phyloP scores from a whole-genome alignment of 768 basidiomycete species.

The Agrocybe pediades region DNA sequence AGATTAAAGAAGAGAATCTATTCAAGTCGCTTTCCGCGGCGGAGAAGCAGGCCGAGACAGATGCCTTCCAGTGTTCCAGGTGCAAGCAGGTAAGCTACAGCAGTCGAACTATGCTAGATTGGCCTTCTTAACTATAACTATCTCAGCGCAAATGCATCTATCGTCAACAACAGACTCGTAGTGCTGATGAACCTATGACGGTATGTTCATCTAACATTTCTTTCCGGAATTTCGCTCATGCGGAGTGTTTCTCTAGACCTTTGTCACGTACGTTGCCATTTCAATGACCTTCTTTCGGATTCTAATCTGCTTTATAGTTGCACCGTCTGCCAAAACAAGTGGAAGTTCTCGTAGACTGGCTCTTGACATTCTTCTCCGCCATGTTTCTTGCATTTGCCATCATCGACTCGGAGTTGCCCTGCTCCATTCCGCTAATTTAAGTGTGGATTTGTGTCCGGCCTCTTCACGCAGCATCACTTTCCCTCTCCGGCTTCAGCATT shows the following conservation, averaged over 20 bases:
- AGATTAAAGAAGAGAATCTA: slow-evolving; percentile 83
- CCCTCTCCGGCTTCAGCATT: too few relatives aligned
- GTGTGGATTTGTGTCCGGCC: too few relatives aligned
- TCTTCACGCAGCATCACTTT: too few relatives aligned
- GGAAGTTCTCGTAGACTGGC: slow-evolving; percentile 11
- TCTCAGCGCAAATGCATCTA: slow-evolving; percentile 82
- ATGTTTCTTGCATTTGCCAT: not conserved
- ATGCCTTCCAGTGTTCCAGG: slow-evolving; percentile 94
- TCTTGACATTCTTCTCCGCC: not conserved
- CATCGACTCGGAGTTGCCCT: too few relatives aligned
- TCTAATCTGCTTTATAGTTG: slow-evolving; percentile 2
- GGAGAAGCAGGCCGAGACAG: slow-evolving; percentile 91
- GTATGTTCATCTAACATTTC: slow-evolving; percentile 2
- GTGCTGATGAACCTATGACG: slow-evolving; percentile 99
- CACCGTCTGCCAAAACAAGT: slow-evolving; percentile 16
- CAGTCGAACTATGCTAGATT: not conserved
- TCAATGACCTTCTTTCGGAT: not conserved
- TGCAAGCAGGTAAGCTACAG: slow-evolving; percentile 76
- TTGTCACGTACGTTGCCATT: slow-evolving; percentile 17
- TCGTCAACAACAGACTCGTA: slow-evolving; percentile 95
- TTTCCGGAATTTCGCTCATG: not conserved
- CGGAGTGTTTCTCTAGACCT: slow-evolving; percentile 12
- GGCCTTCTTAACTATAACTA: not conserved
- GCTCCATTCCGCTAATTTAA: too few relatives aligned
- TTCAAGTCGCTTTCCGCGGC: slow-evolving; percentile 90